These are phyloP conservation scores for Didymosphaeria variabile DNA, from an alignment of 2,329 filamentous ascomycete species.

Conservation along the genomic window DNA sequence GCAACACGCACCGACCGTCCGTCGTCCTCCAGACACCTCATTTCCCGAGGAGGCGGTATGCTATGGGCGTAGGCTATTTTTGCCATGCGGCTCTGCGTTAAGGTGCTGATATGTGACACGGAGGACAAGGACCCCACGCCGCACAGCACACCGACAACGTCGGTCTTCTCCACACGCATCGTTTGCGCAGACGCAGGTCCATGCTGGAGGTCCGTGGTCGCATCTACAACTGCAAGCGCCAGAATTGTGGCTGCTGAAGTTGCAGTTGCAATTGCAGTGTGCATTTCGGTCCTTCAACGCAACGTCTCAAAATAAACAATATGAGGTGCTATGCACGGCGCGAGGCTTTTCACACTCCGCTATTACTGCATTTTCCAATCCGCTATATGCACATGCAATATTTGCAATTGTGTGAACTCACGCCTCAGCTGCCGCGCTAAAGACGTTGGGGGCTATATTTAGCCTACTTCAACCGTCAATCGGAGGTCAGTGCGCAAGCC, in stretches of 20 bases:
- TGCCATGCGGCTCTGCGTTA: constrained; percentile 20
- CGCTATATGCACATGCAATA: neutral
- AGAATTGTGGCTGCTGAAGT: neutral
- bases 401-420: neutral
- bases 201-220: neutral
- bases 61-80: constrained; percentile 13
- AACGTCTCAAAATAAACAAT: constrained; percentile 7
- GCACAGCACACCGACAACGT: constrained; percentile 8
- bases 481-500: neutral
- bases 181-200: neutral
- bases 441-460: neutral
- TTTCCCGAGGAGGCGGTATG: neutral
- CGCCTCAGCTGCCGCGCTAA: neutral
- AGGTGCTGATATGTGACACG: constrained; percentile 14
- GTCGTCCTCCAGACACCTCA: neutral
- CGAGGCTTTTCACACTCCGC: neutral
- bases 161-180: neutral
- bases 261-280: neutral
- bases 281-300: neutral
- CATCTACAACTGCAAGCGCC: neutral
- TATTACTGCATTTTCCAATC: neutral
- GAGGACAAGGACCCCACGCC: constrained; percentile 3
- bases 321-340: neutral
- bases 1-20: constrained; percentile 3
- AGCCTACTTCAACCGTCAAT: neutral